These are phyloP conservation scores for Panaeolus cyanescens DNA, from an alignment of 768 basidiomycete genomes.

Conservation along the genomic window DNA sequence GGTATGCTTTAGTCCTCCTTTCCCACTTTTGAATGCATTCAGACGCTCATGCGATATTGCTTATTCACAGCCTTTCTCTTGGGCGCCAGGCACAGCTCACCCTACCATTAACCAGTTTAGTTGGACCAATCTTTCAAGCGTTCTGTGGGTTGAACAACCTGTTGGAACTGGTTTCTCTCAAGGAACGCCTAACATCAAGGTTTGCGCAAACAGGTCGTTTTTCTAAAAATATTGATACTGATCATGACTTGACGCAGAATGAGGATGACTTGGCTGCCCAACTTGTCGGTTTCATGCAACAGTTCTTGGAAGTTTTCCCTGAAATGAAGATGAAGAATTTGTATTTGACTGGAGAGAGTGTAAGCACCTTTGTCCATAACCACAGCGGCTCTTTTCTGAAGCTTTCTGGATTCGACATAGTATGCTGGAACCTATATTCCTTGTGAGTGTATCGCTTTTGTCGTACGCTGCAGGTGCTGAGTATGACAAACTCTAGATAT, in stretches of 20 bases:
- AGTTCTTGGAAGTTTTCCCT: slow-evolving; percentile 74
- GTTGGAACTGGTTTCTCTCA: slow-evolving; percentile 81
- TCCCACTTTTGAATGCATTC: background rate
- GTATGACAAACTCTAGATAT: slow-evolving; percentile 55
- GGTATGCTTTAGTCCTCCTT: slow-evolving; percentile 35
- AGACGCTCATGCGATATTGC: background rate
- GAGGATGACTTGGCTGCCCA: slow-evolving; percentile 51
- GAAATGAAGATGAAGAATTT: slow-evolving; percentile 76
- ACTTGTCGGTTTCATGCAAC: slow-evolving; percentile 64
- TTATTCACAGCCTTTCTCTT: slow-evolving; percentile 58
- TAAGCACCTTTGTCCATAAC: slow-evolving; percentile 35
- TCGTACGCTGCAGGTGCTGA: background rate
- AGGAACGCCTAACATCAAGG: slow-evolving; percentile 62
- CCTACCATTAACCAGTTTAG: slow-evolving; percentile 67
- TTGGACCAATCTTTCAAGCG: slow-evolving; percentile 80
- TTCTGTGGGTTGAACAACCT: slow-evolving; percentile 79
- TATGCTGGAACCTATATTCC: slow-evolving; percentile 66
- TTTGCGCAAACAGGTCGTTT: slow-evolving; percentile 29
- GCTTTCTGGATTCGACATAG: slow-evolving; percentile 31
- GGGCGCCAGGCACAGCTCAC: slow-evolving; percentile 63
- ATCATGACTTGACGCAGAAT: slow-evolving; percentile 31
- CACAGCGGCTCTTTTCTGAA: background rate
- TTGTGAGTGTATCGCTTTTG: slow-evolving; percentile 40
- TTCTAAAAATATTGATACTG: background rate
- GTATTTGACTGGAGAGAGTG: slow-evolving; percentile 75